These are phyloP conservation scores for Boletus semigastroideus DNA, from an alignment of 1,284 basidiomycete species.

Conservation along the genomic window DNA sequence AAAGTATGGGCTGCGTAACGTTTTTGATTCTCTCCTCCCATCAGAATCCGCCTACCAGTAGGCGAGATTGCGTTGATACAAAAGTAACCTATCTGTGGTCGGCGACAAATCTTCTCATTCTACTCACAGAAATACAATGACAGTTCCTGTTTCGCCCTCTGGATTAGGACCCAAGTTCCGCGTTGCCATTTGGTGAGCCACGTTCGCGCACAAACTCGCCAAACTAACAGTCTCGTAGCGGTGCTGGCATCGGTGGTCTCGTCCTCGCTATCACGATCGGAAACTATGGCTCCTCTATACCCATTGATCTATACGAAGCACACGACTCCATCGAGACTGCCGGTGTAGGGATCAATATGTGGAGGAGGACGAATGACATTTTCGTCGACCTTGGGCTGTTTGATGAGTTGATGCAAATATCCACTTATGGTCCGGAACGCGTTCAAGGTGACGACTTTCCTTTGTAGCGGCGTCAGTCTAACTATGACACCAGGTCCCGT, in stretches of 20 bases:
- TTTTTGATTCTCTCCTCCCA: too few relatives aligned
- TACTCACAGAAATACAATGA: background rate
- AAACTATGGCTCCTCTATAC: conserved; percentile 13
- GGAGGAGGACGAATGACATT: conserved; percentile 9
- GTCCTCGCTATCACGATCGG: conserved; percentile 16
- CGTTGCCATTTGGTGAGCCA: conserved; percentile 4
- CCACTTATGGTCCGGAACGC: background rate
- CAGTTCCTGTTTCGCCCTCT: background rate
- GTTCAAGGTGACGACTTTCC: background rate
- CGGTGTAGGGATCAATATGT: conserved; percentile 15
- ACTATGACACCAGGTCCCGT: background rate
- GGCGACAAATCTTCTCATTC: too few relatives aligned
- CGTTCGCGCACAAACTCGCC: background rate
- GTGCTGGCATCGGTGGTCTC: conserved; percentile 11
- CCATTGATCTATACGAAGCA: conserved; percentile 19
- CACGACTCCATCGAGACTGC: conserved; percentile 12
- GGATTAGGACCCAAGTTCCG: background rate
- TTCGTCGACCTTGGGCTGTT: conserved; percentile 15
- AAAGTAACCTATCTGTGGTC: too few relatives aligned
- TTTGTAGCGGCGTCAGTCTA: background rate
- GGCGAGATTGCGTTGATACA: too few relatives aligned
- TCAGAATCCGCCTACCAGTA: too few relatives aligned
- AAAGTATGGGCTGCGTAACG: too few relatives aligned
- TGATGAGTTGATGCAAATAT: conserved; percentile 3
- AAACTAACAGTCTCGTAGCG: background rate